Conservation (phyloP, 805 yeast species). For the Candida loeiensis region DNA sequence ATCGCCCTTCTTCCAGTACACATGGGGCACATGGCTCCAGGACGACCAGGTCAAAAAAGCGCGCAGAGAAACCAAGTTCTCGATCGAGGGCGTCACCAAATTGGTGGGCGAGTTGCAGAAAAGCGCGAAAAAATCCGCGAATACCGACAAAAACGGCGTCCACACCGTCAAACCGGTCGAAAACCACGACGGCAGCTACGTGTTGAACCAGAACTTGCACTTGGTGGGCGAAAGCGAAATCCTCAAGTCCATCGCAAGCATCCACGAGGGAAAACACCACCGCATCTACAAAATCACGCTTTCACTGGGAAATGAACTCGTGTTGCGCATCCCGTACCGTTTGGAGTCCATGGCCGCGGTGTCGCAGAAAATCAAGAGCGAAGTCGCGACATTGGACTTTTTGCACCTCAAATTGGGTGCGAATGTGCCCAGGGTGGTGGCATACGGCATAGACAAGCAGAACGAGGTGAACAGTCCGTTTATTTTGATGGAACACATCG, state of each 20-base stretch:
- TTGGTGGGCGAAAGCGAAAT: conserved; percentile 30
- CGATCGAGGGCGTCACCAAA: conserved; percentile 68
- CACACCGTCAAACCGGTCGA: conserved; percentile 16
- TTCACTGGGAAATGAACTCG: conserved; percentile 56
- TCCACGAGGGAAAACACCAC: conserved; percentile 94
- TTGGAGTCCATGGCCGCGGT: conserved; percentile 63
- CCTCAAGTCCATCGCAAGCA: conserved; percentile 70
- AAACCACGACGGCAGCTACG: conserved; percentile 40
- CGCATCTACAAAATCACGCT: conserved; percentile 74
- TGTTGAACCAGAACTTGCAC: conserved; percentile 48
- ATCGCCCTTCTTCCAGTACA: conserved; percentile 73
- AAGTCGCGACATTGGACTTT: conserved; percentile 92
- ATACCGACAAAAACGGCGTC: conserved; percentile 21
- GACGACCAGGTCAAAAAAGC: conserved; percentile 73
- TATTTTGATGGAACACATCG: conserved; percentile 73
- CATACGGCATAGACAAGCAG: conserved; percentile 57
- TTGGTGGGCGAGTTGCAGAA: conserved; percentile 46
- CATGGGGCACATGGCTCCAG: conserved; percentile 94
- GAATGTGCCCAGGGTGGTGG: conserved; percentile 69
- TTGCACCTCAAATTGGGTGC: conserved; percentile 59
- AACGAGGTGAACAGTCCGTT: conserved; percentile 73
- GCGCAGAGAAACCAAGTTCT: conserved; percentile 75
- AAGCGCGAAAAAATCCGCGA: conserved; percentile 26
- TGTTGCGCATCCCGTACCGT: conserved; percentile 83
- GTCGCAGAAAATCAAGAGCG: conserved; percentile 71